Evolutionary conservation across 768 basidiomycete species (phyloP).

Genomic region (Leccinum fibrillosum): DNA sequence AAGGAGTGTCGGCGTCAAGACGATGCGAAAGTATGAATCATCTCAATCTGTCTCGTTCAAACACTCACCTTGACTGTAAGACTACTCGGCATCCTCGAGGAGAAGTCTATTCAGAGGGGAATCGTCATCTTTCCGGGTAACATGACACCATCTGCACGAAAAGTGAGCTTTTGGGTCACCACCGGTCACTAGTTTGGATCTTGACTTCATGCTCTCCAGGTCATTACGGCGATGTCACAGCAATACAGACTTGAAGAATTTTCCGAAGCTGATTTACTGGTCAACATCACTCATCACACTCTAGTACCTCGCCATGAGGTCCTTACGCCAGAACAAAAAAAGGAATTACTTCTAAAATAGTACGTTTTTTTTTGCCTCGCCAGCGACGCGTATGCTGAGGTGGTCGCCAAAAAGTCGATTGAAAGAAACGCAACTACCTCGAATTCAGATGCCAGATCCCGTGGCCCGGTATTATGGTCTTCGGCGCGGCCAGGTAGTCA

Average conservation of each 20-base stretch:
- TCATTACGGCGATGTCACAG: constrained; percentile 85
- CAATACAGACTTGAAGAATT: constrained; percentile 94
- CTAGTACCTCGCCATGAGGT: constrained; percentile 93
- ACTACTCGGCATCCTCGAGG: constrained; percentile 85
- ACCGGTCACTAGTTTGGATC: neutral
- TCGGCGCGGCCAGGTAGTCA: constrained; percentile 93
- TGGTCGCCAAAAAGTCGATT: constrained; percentile 61
- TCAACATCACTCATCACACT: constrained; percentile 96
- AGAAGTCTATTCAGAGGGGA: constrained; percentile 84
- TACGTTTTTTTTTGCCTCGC: constrained; percentile 42
- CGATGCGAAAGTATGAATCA: constrained; percentile 85
- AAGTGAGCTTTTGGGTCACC: constrained; percentile 48
- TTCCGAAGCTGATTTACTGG: constrained; percentile 91
- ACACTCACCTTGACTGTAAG: constrained; percentile 39
- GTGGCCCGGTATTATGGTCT: constrained; percentile 99
- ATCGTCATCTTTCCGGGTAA: constrained; percentile 94
- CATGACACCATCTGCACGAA: constrained; percentile 96
- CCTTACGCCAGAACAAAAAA: constrained; percentile 82
- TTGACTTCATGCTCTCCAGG: constrained; percentile 44
- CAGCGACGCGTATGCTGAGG: constrained; percentile 7
- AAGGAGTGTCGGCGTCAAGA: constrained; percentile 91
- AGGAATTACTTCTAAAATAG: constrained; percentile 86
- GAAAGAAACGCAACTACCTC: constrained; percentile 96
- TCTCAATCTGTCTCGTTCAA: neutral
- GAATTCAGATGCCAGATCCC: constrained; percentile 94